Percentiles rank a stretch among this genome's conserved stretches.
Conservation (phyloP, 2,329 filamentous ascomycete genomes). For the Aspergillus amoenus region DNA sequence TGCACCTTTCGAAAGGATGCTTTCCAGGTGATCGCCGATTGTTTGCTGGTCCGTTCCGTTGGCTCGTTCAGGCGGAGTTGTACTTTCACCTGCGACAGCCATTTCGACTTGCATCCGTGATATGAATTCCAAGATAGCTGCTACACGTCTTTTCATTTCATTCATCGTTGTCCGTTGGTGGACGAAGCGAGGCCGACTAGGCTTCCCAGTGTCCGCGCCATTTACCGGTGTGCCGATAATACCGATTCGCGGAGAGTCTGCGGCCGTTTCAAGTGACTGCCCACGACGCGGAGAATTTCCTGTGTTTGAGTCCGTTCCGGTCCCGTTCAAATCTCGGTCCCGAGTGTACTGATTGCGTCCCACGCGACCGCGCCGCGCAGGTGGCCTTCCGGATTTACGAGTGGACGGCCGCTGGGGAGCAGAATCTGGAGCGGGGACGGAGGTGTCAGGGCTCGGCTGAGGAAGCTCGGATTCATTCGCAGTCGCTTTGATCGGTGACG, state of each 20-base stretch:
- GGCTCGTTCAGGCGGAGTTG: slow-evolving; percentile 37
- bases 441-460: slow-evolving; percentile 45
- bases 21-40: slow-evolving; percentile 37
- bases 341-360: slow-evolving; percentile 82
- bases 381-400: slow-evolving; percentile 64
- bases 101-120: slow-evolving; percentile 84
- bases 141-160: slow-evolving; percentile 82
- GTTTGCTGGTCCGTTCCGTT: slow-evolving; percentile 35
- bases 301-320: slow-evolving; percentile 41
- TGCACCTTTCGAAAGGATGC: slow-evolving; percentile 25
- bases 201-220: slow-evolving; percentile 56
- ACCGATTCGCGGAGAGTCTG: slow-evolving; percentile 38
- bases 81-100: slow-evolving; percentile 58
- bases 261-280: slow-evolving; percentile 39
- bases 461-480: slow-evolving; percentile 40
- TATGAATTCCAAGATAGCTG: slow-evolving; percentile 86
- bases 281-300: slow-evolving; percentile 43
- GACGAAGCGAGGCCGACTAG: slow-evolving; percentile 60
- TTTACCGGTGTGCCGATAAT: slow-evolving; percentile 53
- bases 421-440: slow-evolving; percentile 37
- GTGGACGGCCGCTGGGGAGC: slow-evolving; percentile 41
- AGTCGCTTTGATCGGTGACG: slow-evolving; percentile 51
- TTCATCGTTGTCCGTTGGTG: slow-evolving; percentile 71
- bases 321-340: slow-evolving; percentile 64
- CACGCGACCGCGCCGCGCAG: slow-evolving; percentile 63